A percentile compares a stretch with the other conserved stretches of the same genome.
Conservation (phyloP, 352 stramenopile genomes). For the Phytopythium cucurbitacearum region DNA sequence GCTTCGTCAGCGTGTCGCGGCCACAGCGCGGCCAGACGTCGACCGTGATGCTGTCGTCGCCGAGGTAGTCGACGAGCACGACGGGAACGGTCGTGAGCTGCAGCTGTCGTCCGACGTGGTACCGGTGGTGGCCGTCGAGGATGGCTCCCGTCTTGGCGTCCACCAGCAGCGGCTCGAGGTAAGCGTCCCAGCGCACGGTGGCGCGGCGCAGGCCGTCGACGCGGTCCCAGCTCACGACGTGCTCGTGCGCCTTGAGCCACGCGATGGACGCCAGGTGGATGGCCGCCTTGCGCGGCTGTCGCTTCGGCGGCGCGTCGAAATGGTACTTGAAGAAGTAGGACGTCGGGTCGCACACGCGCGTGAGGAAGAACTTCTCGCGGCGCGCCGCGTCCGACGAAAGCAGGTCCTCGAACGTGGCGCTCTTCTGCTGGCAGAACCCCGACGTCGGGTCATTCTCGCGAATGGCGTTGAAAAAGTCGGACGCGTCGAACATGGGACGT, state of each 20-base stretch:
- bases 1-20: slow-evolving; percentile 75
- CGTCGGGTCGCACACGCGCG: slow-evolving; percentile 80
- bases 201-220: slow-evolving; percentile 77
- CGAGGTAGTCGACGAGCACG: slow-evolving; percentile 82
- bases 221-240: slow-evolving; percentile 82
- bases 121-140: slow-evolving; percentile 81
- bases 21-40: slow-evolving; percentile 85
- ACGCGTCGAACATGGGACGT: slow-evolving; percentile 51
- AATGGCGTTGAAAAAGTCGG: slow-evolving; percentile 78
- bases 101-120: slow-evolving; percentile 73
- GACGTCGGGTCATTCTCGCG: slow-evolving; percentile 79
- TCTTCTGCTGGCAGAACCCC: slow-evolving; percentile 73
- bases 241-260: slow-evolving; percentile 83
- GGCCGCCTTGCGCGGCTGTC: slow-evolving; percentile 53
- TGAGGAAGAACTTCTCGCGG: slow-evolving; percentile 80
- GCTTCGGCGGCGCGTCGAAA: slow-evolving; percentile 64
- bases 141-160: slow-evolving; percentile 71
- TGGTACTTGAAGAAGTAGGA: slow-evolving; percentile 91
- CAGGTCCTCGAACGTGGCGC: slow-evolving; percentile 75
- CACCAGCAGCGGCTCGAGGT: slow-evolving; percentile 81
- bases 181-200: slow-evolving; percentile 74
- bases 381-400: slow-evolving; percentile 52
- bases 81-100: slow-evolving; percentile 62
- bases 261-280: slow-evolving; percentile 54
- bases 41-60: slow-evolving; percentile 77